Evolutionary conservation across 1,139 yeast genomes (phyloP).

Genomic region (Suhomyces bokatorum): DNA sequence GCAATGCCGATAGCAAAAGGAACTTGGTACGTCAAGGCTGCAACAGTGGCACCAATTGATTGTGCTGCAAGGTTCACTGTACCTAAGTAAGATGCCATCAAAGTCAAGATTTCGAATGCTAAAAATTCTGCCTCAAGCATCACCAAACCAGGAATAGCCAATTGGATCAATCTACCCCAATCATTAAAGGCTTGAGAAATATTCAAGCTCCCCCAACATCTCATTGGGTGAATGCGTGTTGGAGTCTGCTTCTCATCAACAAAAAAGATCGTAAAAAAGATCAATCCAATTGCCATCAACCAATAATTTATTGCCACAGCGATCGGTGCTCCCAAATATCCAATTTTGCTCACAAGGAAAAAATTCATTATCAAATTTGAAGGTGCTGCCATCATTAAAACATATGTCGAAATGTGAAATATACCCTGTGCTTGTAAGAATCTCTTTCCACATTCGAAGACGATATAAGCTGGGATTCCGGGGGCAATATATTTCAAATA

Average conservation of each 20-base stretch:
- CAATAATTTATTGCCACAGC: conserved; percentile 60
- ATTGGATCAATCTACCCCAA: conserved; percentile 48
- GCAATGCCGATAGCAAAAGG: conserved; percentile 66
- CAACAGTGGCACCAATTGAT: conserved; percentile 57
- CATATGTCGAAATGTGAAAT: conserved; percentile 53
- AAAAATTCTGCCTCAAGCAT: conserved; percentile 76
- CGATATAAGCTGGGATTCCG: conserved; percentile 57
- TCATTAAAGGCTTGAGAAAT: conserved; percentile 34
- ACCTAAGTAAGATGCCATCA: conserved; percentile 59
- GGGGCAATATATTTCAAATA: conserved; percentile 51
- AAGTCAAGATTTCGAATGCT: conserved; percentile 70
- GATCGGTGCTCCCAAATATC: conserved; percentile 58
- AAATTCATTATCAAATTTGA: conserved; percentile 52
- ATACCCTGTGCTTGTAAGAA: conserved; percentile 57
- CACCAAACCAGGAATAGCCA: conserved; percentile 69
- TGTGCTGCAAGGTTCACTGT: conserved; percentile 58
- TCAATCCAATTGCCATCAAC: conserved; percentile 53
- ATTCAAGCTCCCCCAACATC: conserved; percentile 33
- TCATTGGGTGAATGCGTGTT: conserved; percentile 42
- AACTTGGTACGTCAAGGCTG: conserved; percentile 51
- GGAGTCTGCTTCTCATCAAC: conserved; percentile 43
- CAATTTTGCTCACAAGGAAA: conserved; percentile 41
- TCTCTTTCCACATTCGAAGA: conserved; percentile 56
- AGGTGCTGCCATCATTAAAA: conserved; percentile 54
- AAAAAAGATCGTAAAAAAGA: conserved; percentile 38